phyloP scores from a whole-genome alignment of 2,329 filamentous ascomycete species.

The Cadophora luteo-olivacea region DNA sequence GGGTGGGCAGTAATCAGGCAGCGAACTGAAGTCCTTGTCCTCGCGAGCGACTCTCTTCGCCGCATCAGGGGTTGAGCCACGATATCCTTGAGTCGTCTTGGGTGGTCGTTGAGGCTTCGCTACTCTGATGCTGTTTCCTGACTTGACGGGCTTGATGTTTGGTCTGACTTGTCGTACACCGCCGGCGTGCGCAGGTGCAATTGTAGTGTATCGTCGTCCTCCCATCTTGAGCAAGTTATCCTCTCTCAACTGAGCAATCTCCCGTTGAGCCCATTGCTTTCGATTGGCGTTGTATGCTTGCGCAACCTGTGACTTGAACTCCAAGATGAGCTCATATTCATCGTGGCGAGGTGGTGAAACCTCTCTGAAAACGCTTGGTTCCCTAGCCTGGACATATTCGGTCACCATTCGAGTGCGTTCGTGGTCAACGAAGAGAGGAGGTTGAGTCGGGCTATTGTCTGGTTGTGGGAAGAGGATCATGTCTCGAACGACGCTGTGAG shows the following conservation, averaged over 20 bases:
- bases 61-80: conserved; percentile 43
- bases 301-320: conserved; percentile 60
- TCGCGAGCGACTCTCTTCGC: conserved; percentile 70
- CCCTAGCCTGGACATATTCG: conserved; percentile 45
- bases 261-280: conserved; percentile 38
- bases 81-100: conserved; percentile 26
- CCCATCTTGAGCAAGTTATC: conserved; percentile 36
- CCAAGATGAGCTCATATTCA: conserved; percentile 61
- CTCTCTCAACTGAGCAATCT: conserved; percentile 40
- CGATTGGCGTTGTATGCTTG: conserved; percentile 39
- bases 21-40: conserved; percentile 78
- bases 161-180: conserved; percentile 24
- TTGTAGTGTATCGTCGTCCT: conserved; percentile 36
- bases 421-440: conserved; percentile 58
- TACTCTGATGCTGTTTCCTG: conserved; percentile 8
- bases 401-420: conserved; percentile 56
- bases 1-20: conserved; percentile 77
- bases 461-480: conserved; percentile 63
- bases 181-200: conserved; percentile 39
- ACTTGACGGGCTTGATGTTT: conserved; percentile 19
- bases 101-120: conserved; percentile 25
- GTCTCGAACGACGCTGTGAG: conserved; percentile 51
- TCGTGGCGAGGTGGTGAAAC: conserved; percentile 56
- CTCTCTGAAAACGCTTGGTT: conserved; percentile 47
- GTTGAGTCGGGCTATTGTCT: conserved; percentile 52